Evolutionary conservation across 345 rosid species (phyloP), one percentile per base, ranked within the genome.

Genomic region (Punica granatum): DNA sequence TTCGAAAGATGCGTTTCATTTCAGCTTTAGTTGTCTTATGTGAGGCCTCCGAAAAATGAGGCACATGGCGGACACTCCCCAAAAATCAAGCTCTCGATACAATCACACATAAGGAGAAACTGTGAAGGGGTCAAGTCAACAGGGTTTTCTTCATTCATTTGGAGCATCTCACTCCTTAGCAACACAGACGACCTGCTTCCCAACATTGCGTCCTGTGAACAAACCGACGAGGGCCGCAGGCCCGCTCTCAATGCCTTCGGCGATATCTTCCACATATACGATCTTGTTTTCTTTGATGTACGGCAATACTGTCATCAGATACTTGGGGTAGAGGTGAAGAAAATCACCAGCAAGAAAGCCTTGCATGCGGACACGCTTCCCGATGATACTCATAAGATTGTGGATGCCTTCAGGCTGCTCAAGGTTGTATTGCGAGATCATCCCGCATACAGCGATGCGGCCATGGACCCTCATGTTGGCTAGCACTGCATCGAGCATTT

Each of bases 161-260:
- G 6, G 4, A 23, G 30, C 58, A 51, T 51, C 58, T 67, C 53
- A 78, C 12, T 75, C 82, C 16, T 12, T 65, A 72, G 76, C 73
- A 46, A 78, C 76, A n/a, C 32, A 48, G 10, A 78, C 74, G 6
- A 75, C 65, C 36, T 75, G 78, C 67, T 78, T 78, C 42, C 78
- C 82, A 3, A 69, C 67, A 63, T 78, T 78, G 58, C 66, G 69
- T 37, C 82, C 78, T 0, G 61, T 23, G 70, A 78, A 74, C 51
- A 78, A 39, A 44, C 81, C 72, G 1, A 78, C 30, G 1, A 78
- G 68, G 44, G 81, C 68, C 7, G 68, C 71, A 0, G 78, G 75
- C 23, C 37, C 71, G 0, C 31, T 65, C 60, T 70, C 81, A 6
- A 77, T 69, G 13, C 80, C 81, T 71, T 67, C 65, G 3, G 65